A percentile compares a stretch with the other conserved stretches of the same genome.
Evolutionary conservation across 495 filamentous ascomycete species (phyloP).

Genomic region (Staphylotrichum tortipilum): DNA sequence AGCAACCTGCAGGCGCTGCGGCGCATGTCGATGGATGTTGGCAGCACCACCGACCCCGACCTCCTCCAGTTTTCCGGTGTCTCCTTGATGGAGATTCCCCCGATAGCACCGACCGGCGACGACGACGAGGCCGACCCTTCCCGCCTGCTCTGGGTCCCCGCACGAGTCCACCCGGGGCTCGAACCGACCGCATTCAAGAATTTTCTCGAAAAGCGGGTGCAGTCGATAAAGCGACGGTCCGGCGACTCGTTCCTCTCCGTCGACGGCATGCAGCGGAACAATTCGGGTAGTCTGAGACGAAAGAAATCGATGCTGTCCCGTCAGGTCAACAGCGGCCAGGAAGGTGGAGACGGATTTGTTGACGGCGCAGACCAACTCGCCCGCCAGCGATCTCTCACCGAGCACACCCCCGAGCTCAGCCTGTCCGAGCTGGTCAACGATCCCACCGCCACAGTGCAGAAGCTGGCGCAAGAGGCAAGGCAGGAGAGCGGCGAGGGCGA

Average conservation of each 20-base stretch:
- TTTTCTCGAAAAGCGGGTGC: conserved; percentile 86
- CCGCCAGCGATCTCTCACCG: conserved; percentile 57
- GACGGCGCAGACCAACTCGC: conserved; percentile 85
- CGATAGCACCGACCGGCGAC: conserved; percentile 62
- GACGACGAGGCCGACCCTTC: conserved; percentile 84
- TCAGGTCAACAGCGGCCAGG: conserved; percentile 70
- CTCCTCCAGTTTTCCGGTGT: conserved; percentile 68
- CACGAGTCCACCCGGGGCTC: conserved; percentile 85
- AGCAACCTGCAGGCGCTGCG: conserved; percentile 92
- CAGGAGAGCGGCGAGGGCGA: conserved; percentile 47
- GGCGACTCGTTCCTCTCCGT: conserved; percentile 61
- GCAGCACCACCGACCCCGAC: conserved; percentile 83
- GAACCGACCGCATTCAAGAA: conserved; percentile 95
- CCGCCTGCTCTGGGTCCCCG: conserved; percentile 90
- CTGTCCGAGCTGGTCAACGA: conserved; percentile 77
- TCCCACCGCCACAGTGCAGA: conserved; percentile 58
- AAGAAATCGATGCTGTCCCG: conserved; percentile 95
- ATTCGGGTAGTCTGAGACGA: conserved; percentile 60
- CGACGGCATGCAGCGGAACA: conserved; percentile 52
- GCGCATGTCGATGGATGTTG: conserved; percentile 98
- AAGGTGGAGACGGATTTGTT: conserved; percentile 56
- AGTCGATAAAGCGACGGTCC: conserved; percentile 77
- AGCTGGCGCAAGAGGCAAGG: conserved; percentile 46
- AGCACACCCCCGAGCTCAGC: conserved; percentile 48
- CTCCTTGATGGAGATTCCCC: conserved; percentile 54